Conservation (phyloP, 495 filamentous ascomycete species). For the Cryomyces minteri region DNA sequence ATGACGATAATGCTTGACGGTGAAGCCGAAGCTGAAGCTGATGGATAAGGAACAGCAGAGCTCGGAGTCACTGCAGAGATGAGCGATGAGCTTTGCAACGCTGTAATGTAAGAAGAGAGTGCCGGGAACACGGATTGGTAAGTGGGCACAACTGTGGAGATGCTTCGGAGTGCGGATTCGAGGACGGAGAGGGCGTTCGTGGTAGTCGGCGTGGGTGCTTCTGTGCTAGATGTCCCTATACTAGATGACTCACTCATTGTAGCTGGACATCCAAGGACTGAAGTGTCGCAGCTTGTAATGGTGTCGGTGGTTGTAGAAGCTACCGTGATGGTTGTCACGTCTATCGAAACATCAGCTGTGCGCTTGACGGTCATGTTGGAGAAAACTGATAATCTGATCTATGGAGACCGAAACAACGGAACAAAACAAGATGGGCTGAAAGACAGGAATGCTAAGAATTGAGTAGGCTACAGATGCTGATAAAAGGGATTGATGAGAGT, state of each 20-base stretch:
- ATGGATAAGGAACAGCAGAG: neutral
- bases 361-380: neutral
- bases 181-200: neutral
- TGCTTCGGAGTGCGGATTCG: neutral
- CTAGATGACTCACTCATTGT: neutral
- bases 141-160: neutral
- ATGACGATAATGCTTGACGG: neutral
- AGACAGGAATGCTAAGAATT: too few species aligned
- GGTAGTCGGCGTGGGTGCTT: neutral
- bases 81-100: too few species aligned
- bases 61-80: too few species aligned
- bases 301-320: neutral
- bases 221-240: neutral
- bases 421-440: too few species aligned
- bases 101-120: too few species aligned
- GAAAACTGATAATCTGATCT: neutral
- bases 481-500: too few species aligned
- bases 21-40: neutral
- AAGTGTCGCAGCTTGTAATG: neutral
- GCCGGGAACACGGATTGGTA: neutral
- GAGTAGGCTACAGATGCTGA: too few species aligned
- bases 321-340: neutral
- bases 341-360: neutral
- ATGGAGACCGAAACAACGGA: too few species aligned
- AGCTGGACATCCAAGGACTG: neutral